Base-by-base conservation (phyloP, 1,139 yeast genomes). In the Meyerozyma carpophila region DNA sequence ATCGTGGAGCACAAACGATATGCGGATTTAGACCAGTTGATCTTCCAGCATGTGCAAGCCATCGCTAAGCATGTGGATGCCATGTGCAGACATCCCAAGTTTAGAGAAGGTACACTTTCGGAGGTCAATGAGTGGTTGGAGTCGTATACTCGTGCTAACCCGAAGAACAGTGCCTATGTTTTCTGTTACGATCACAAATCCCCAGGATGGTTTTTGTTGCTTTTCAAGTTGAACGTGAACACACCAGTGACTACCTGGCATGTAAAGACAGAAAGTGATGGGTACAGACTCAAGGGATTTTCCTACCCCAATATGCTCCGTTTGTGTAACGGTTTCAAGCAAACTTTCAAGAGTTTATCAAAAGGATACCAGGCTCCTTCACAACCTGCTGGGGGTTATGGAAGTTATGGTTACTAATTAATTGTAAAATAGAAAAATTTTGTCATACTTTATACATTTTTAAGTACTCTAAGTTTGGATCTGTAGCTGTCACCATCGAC, bases 271-370 rank as follows among this genome's bases (percentile, higher is more conserved):
- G 84, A 86, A 44, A 90, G 94, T 31, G 84, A 84, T 50, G 98
- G 98, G 5, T 93, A 80, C 60, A 82, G 81, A 55, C 73, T 93
- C 61, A 82, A 82, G 61, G 84, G 84, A 25, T 85, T 85, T 59
- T 79, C 82, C 25, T 93, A 91, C 61, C 93, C 96, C 21, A 90
- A 86, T 60, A 89, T 93, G 75, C 81, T 81, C 49, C 81, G 87
- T 50, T 75, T 93, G 56, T 87, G 96, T 68, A 93, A 93, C 58
- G 99, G 98, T 18, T 94, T 93, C 79, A 93, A 93, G 72, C 76
- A 70, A 51, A 69, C 75, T 11, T 71, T 68, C 58, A 72, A 72
- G 61, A 62, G 70, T 43, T 68, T 47, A 63, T 66, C 37, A 20
- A 11, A 43, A 44, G 40, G 43, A 26, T 26, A 38, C 25, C 58